Evolutionary conservation across 805 yeast species (phyloP), one percentile per base, ranked within the genome.

Genomic region (Saturnispora diversa): DNA sequence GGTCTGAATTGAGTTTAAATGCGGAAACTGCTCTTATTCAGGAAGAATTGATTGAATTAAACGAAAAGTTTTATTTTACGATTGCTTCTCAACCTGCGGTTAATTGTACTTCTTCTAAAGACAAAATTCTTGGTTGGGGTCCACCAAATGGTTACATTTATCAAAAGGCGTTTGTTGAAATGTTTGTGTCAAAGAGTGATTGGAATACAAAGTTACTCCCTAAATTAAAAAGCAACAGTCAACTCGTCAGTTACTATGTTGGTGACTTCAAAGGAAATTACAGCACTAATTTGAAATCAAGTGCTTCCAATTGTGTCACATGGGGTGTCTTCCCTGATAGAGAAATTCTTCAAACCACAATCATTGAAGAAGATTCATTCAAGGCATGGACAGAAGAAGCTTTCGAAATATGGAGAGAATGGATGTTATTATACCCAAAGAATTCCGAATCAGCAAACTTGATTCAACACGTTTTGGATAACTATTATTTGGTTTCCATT

Each of bases 251-350:
- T 16, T 90, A 78, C 60, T 90, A 82, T 58, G 70, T 76, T 20
- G 87, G 92, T 28, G 86, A 80, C 57, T 59, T 74, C 8, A 51
- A 62, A 6, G 80, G 80, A 1, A 52, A 60, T 8, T 77, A 84
- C 47, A 65, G 68, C 22, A 74, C 92, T 2, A 86, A 82, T 50
- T 62, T 80, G 54, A 66, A 68, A 1, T 56, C 65, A 1, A 68
- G 63, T 12, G 62, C 74, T 25, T 78, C 86, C 32, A 81, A 80
- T 48, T 95, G 92, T 21, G 94, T 92, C 7, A 92, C 98, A 1
- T 92, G 98, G 98, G 98, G 97, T 47, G 95, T 84, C 3, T 90
- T 92, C 70, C 94, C 94, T 6, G 80, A 80, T 59, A 75, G 87
- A 48, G 95, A 86, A 55, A 80, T 87, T 27, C 74, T 86, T 27